These are phyloP conservation scores for Pilasporangium apinafurcum DNA, from an alignment of 352 stramenopile genomes.

Conservation along the genomic window DNA sequence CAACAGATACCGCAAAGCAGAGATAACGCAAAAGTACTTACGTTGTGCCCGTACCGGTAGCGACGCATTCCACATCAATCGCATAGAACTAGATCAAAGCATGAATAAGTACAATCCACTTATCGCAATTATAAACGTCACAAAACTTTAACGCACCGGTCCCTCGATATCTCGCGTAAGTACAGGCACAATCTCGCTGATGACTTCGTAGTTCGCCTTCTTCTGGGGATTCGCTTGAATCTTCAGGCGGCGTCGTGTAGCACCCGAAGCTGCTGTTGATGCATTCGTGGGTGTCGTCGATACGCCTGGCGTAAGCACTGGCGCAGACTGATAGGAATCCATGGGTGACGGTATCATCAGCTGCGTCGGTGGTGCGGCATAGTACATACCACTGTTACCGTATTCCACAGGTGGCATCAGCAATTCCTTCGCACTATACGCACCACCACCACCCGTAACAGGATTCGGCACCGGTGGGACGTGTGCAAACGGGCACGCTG, in stretches of 20 bases:
- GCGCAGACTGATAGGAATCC: conserved; percentile 9
- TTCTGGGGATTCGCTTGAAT: conserved; percentile 66
- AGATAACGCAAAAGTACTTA: conserved; percentile 16
- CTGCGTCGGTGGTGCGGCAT: conserved; percentile 9
- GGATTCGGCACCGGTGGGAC: conserved; percentile 5
- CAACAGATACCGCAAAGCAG: background rate
- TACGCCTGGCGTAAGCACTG: background rate
- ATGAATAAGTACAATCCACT: background rate
- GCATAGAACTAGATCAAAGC: conserved; percentile 67
- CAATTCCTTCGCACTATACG: conserved; percentile 11
- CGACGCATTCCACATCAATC: conserved; percentile 92
- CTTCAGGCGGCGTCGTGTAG: conserved; percentile 32
- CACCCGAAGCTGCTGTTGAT: background rate
- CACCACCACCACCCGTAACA: conserved; percentile 3
- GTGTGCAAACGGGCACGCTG: conserved; percentile 51
- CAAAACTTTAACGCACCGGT: conserved; percentile 34
- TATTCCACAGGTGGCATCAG: conserved; percentile 16
- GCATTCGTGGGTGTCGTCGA: conserved; percentile 12
- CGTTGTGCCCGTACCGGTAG: conserved; percentile 74
- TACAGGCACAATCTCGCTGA: conserved; percentile 72
- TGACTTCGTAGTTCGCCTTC: conserved; percentile 57
- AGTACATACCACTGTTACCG: conserved; percentile 11
- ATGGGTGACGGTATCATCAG: conserved; percentile 19
- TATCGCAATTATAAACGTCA: conserved; percentile 1
- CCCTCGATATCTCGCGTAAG: conserved; percentile 72